phyloP scores from a whole-genome alignment of 2,329 filamentous ascomycete genomes.

The Septoria linicola region DNA sequence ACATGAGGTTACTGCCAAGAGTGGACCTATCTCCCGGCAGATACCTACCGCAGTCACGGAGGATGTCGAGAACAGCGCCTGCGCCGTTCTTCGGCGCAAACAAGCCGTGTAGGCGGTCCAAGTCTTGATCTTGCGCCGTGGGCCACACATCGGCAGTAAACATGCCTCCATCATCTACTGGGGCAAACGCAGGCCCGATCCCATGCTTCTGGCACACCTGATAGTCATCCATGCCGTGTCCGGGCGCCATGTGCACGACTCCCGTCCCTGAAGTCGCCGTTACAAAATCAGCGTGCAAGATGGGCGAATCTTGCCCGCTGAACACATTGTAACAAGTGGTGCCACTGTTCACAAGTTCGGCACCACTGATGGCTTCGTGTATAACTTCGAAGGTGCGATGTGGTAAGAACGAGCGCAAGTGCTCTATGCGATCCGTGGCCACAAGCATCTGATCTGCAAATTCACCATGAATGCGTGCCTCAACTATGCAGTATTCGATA shows the following conservation, averaged over 20 bases:
- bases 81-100: conserved; percentile 70
- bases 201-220: conserved; percentile 69
- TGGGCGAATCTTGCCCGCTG: conserved; percentile 53
- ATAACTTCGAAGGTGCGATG: conserved; percentile 48
- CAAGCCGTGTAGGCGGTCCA: conserved; percentile 62
- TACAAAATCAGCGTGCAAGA: conserved; percentile 86
- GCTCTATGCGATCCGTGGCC: conserved; percentile 67
- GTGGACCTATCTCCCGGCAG: conserved; percentile 10
- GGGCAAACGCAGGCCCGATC: conserved; percentile 70
- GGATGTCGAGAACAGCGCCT: conserved; percentile 65
- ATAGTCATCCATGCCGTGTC: conserved; percentile 96
- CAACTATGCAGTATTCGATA: conserved; percentile 62
- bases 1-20: conserved; percentile 48
- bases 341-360: conserved; percentile 56
- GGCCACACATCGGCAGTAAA: conserved; percentile 82
- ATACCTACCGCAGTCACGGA: conserved; percentile 47
- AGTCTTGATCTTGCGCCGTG: conserved; percentile 45
- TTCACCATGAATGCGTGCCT: conserved; percentile 9
- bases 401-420: conserved; percentile 52
- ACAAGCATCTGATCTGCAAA: conserved; percentile 59
- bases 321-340: conserved; percentile 35
- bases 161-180: conserved; percentile 75
- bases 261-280: conserved; percentile 87
- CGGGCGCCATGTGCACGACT: conserved; percentile 90
- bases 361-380: conserved; percentile 60